Base-by-base conservation (phyloP, 148 eudicot species). In the Dysphania ambrosioides region DNA sequence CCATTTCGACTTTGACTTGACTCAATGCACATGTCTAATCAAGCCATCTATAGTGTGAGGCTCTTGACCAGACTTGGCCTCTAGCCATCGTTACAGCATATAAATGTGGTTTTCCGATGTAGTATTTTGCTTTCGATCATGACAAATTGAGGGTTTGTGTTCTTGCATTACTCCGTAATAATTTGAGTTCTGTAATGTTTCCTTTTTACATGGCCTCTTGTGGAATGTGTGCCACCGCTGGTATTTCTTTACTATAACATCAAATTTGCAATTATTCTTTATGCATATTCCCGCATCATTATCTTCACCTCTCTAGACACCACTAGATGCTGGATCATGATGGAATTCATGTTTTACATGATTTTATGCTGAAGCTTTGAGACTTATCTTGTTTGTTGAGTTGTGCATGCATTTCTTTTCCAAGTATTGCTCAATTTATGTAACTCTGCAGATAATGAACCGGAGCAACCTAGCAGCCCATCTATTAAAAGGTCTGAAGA, bases 381-480 rank as follows among this genome's bases (percentile, higher is more conserved):
- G 53, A 1, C n/a, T n/a, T n/a, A n/a, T 47, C 49, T 47, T 47
- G 12, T 41, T 10, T 9, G 2, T 9, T 42, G 9, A 42, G 47
- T 15, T 42, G 47, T 42, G 47, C 47, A n/a, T n/a, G n/a, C n/a
- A 2, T 16, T 13, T 47, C 53, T 47, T 47, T n/a, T 75, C 15
- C 1, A 21, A 16, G 30, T 53, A 23, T 31, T 49, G 66, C 75
- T 72, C 66, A 24, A 55, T 73, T 27, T 30, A 32, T 69, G n/a
- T 60, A 47, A 68, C 61, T 68, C 38, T 61, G 78, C 84, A 90
- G 96, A 90, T 63, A 90, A 91, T 74, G 97, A 90, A 42, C 76
- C 78, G 51, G 93, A 89, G 92, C 97, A 88, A 78, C 97, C 97
- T 53, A 86, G 99, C 82, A 96, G 97, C 82, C 99, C 97, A 72